phyloP scores from a whole-genome alignment of 208 protist species.

The Zelonia costaricensis region DNA sequence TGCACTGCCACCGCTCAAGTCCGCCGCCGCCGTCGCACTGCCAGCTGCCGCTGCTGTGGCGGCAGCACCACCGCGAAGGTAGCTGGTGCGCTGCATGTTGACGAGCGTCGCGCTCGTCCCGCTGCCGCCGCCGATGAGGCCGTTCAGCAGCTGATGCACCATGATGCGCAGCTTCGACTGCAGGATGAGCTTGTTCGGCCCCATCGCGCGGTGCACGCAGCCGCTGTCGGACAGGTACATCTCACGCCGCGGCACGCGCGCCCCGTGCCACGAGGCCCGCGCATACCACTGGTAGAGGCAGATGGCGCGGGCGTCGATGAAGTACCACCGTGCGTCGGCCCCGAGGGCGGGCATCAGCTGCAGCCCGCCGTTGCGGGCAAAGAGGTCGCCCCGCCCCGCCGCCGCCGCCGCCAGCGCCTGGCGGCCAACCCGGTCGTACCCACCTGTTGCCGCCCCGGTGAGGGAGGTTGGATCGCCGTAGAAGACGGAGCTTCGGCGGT shows the following conservation, averaged over 20 bases:
- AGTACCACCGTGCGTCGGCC: conserved; percentile 55
- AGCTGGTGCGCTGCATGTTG: conserved; percentile 1
- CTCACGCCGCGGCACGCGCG: conserved; percentile 39
- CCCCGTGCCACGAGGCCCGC: conserved; percentile 27
- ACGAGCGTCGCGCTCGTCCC: not conserved
- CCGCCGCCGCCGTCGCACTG: not conserved
- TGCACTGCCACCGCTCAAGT: not conserved
- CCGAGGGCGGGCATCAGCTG: conserved; percentile 34
- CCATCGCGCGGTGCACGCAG: conserved; percentile 26
- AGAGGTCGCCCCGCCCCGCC: conserved; percentile 8
- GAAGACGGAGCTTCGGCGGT: conserved; percentile 14
- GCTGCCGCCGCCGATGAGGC: conserved; percentile 6
- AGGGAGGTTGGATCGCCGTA: conserved; percentile 12
- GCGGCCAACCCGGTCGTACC: conserved; percentile 6
- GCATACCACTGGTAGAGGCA: conserved; percentile 38
- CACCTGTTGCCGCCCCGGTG: not conserved
- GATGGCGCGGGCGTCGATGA: conserved; percentile 46
- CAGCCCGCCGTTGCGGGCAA: conserved; percentile 11
- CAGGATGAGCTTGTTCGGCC: conserved; percentile 48
- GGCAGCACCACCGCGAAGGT: not conserved
- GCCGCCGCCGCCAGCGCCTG: conserved; percentile 10
- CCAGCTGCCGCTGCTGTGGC: not conserved
- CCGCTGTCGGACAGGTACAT: conserved; percentile 34
- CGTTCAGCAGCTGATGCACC: conserved; percentile 42
- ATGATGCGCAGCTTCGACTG: conserved; percentile 50